Evolutionary conservation across 371 early-diverging fungal species (phyloP).

Genomic region (Zopfochytrium polystomum): DNA sequence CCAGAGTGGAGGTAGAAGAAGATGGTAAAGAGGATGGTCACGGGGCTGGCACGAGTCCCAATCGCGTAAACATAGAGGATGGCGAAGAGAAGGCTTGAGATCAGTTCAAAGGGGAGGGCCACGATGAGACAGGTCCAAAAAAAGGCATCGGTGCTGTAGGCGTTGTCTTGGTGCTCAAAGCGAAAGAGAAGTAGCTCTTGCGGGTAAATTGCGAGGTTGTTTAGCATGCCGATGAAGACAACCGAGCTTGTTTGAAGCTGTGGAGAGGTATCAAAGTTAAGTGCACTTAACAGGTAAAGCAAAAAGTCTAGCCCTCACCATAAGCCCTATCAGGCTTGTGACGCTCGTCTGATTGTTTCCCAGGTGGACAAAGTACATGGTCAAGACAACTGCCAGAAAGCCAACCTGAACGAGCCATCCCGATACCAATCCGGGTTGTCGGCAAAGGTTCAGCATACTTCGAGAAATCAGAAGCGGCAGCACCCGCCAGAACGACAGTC

Average conservation of each 20-base stretch:
- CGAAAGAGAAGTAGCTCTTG: slow-evolving; percentile 28
- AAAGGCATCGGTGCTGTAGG: slow-evolving; percentile 32
- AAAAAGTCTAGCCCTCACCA: slow-evolving; percentile 23
- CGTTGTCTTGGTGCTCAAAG: slow-evolving; percentile 35
- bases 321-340: slow-evolving; percentile 35
- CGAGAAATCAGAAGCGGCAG: slow-evolving; percentile 29
- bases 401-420: slow-evolving; percentile 34
- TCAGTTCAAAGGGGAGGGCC: slow-evolving; percentile 35
- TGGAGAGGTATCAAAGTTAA: neutral
- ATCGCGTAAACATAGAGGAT: slow-evolving; percentile 23
- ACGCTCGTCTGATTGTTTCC: slow-evolving; percentile 27
- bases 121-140: slow-evolving; percentile 31
- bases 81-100: slow-evolving; percentile 22
- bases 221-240: slow-evolving; percentile 42
- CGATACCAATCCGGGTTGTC: slow-evolving; percentile 29
- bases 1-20: slow-evolving; percentile 28
- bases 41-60: slow-evolving; percentile 26
- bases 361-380: slow-evolving; percentile 32
- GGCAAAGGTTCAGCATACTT: slow-evolving; percentile 25
- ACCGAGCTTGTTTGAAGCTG: slow-evolving; percentile 35
- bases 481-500: slow-evolving; percentile 11
- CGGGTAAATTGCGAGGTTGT: slow-evolving; percentile 37
- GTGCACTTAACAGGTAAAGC: neutral
- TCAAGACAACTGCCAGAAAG: slow-evolving; percentile 36
- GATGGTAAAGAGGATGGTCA: slow-evolving; percentile 18